A percentile compares a stretch with the other conserved stretches of the same genome.
Conservation (phyloP, 2,329 filamentous ascomycete species). For the Sphaerulina musiva region DNA sequence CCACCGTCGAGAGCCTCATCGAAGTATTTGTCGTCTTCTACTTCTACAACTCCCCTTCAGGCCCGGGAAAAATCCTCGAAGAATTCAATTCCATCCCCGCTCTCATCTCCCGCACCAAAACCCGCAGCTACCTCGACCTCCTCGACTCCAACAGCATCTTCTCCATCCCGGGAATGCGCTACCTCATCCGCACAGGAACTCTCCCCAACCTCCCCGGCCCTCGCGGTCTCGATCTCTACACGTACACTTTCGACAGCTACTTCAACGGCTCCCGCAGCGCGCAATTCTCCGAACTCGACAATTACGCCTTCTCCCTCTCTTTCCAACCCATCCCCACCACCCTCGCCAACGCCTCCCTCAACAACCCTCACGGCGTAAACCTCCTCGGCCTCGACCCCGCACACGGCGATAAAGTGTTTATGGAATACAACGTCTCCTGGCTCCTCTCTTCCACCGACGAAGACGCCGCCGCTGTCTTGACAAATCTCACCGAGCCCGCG, state of each 20-base stretch:
- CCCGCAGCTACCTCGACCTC: slow-evolving; percentile 16
- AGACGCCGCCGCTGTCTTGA: slow-evolving; percentile 15
- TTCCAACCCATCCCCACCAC: slow-evolving; percentile 22
- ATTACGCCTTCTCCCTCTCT: slow-evolving; percentile 16
- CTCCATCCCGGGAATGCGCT: slow-evolving; percentile 30
- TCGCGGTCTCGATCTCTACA: slow-evolving; percentile 17
- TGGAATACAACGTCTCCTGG: slow-evolving; percentile 25
- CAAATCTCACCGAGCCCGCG: slow-evolving; percentile 17
- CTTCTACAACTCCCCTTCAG: slow-evolving; percentile 49
- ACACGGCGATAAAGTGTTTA: slow-evolving; percentile 20
- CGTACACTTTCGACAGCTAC: slow-evolving; percentile 18
- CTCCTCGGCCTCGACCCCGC: slow-evolving; percentile 18
- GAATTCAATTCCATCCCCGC: slow-evolving; percentile 43
- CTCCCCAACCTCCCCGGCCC: slow-evolving; percentile 30
- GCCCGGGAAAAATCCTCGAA: slow-evolving; percentile 47
- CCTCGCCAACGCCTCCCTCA: slow-evolving; percentile 15
- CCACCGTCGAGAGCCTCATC: slow-evolving; percentile 39
- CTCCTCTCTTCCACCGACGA: slow-evolving; percentile 11
- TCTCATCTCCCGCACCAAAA: slow-evolving; percentile 16
- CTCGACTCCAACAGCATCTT: slow-evolving; percentile 18
- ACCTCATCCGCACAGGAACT: slow-evolving; percentile 38
- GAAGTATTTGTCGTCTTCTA: slow-evolving; percentile 56
- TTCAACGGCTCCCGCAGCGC: slow-evolving; percentile 10
- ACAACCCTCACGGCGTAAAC: slow-evolving; percentile 19
- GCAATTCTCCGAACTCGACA: slow-evolving; percentile 12